Conservation (phyloP, 2,329 filamentous ascomycete species). For the Cordyceps javanica region DNA sequence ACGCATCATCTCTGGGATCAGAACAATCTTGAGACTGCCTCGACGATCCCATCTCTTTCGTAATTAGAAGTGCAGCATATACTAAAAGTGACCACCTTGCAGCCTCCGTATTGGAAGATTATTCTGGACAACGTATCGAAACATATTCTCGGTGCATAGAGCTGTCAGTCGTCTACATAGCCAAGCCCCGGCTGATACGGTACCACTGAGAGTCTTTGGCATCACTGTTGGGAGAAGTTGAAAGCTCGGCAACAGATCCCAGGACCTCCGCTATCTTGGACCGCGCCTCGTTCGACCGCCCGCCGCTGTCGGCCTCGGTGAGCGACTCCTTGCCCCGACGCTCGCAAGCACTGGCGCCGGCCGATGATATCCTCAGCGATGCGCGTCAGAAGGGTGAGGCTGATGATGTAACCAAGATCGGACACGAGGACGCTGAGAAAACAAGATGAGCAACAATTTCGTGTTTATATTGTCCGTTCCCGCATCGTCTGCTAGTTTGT, state of each 20-base stretch:
- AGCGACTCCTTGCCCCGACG: not conserved
- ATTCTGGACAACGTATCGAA: too few relatives aligned
- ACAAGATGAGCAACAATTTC: not conserved
- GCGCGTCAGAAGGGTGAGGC: constrained; percentile 4
- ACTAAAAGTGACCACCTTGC: too few relatives aligned
- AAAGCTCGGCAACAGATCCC: constrained; percentile 7
- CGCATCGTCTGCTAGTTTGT: not conserved
- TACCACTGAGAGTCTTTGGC: too few relatives aligned
- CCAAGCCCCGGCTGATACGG: too few relatives aligned
- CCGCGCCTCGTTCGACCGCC: constrained; percentile 2
- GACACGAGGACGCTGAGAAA: not conserved
- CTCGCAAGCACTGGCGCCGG: not conserved
- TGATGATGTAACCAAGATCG: constrained; percentile 4
- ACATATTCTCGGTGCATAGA: too few relatives aligned
- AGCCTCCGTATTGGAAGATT: too few relatives aligned
- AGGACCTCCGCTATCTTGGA: constrained; percentile 10
- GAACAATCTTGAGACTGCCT: too few relatives aligned
- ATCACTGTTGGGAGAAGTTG: too few relatives aligned
- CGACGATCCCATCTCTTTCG: too few relatives aligned
- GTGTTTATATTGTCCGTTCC: not conserved
- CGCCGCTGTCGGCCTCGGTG: not conserved
- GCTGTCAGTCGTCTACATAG: too few relatives aligned
- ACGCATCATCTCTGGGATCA: too few relatives aligned
- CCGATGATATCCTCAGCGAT: constrained; percentile 7
- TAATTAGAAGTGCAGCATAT: too few relatives aligned